phyloP scores from a whole-genome alignment of 2,329 filamentous ascomycete genomes.

The Fusarium pseudoanthophilum region DNA sequence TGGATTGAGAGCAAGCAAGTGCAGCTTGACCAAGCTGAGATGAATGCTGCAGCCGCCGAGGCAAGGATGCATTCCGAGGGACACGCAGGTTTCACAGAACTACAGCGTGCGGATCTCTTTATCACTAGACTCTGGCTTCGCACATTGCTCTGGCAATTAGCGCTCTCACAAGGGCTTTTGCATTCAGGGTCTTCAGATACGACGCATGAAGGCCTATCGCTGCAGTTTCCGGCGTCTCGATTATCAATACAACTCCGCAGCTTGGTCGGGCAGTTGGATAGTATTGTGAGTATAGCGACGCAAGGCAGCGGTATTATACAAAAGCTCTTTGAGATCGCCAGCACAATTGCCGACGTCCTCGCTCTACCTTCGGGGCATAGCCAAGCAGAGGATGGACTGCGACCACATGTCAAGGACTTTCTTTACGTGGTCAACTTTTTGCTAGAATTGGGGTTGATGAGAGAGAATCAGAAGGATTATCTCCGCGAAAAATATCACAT shows the following conservation, averaged over 20 bases:
- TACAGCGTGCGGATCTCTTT: conserved; percentile 55
- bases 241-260: conserved; percentile 53
- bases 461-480: conserved; percentile 56
- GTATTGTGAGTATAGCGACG: conserved; percentile 59
- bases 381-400: conserved; percentile 55
- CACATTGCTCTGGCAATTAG: conserved; percentile 56
- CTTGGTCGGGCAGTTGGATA: conserved; percentile 50
- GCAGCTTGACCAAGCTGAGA: conserved; percentile 53
- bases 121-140: conserved; percentile 56
- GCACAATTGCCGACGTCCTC: conserved; percentile 68
- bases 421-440: conserved; percentile 62
- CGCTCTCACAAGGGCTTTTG: conserved; percentile 53
- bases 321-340: conserved; percentile 70
- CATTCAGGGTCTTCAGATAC: conserved; percentile 48
- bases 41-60: conserved; percentile 45
- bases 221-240: conserved; percentile 54
- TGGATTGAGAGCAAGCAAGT: conserved; percentile 56
- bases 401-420: conserved; percentile 63
- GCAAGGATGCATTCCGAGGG: conserved; percentile 41
- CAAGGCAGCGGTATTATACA: conserved; percentile 67
- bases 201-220: conserved; percentile 51
- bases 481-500: conserved; percentile 53
- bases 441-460: conserved; percentile 60
- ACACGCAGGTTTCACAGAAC: conserved; percentile 48
- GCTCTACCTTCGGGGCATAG: conserved; percentile 58